A percentile compares a stretch with the other conserved stretches of the same genome.
phyloP scores from a whole-genome alignment of 2,329 filamentous ascomycete species.

The Epichloe bromicola region DNA sequence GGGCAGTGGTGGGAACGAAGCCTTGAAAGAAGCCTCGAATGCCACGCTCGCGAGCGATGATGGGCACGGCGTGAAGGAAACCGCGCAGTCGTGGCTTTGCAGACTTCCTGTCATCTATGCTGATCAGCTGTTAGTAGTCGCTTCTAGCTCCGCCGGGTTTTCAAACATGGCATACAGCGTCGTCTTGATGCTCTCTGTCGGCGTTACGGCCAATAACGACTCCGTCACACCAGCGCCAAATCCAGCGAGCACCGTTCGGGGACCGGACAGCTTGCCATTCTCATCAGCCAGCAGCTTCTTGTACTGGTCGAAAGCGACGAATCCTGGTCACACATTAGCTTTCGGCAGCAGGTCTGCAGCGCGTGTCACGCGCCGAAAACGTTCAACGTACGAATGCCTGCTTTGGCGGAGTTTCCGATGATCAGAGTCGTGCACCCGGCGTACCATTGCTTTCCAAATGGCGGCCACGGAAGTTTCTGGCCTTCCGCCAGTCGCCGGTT shows the following conservation, averaged over 20 bases:
- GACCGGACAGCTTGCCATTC: constrained; percentile 79
- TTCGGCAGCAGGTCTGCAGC: neutral
- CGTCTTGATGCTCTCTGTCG: constrained; percentile 97
- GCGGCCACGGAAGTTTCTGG: constrained; percentile 87
- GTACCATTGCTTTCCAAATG: constrained; percentile 91
- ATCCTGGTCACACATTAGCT: constrained; percentile 28
- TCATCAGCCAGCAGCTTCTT: constrained; percentile 71
- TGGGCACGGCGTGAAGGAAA: constrained; percentile 76
- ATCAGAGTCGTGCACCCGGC: constrained; percentile 95
- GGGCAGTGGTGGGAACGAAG: constrained; percentile 84
- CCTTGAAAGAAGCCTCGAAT: constrained; percentile 92
- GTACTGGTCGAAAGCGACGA: constrained; percentile 93
- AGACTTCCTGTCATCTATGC: constrained; percentile 88
- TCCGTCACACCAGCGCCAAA: constrained; percentile 94
- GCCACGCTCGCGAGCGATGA: constrained; percentile 82
- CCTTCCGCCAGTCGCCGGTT: constrained; percentile 71
- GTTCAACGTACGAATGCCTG: constrained; percentile 66
- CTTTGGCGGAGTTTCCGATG: constrained; percentile 92
- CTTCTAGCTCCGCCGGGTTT: neutral
- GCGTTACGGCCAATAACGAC: constrained; percentile 84
- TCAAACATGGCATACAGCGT: constrained; percentile 45
- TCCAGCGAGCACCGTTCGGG: constrained; percentile 80
- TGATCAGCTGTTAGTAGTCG: constrained; percentile 18
- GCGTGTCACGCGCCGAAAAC: neutral
- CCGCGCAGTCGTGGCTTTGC: constrained; percentile 77